phyloP scores from a whole-genome alignment of 495 filamentous ascomycete species.

The Aspergillus incahuasiensis region DNA sequence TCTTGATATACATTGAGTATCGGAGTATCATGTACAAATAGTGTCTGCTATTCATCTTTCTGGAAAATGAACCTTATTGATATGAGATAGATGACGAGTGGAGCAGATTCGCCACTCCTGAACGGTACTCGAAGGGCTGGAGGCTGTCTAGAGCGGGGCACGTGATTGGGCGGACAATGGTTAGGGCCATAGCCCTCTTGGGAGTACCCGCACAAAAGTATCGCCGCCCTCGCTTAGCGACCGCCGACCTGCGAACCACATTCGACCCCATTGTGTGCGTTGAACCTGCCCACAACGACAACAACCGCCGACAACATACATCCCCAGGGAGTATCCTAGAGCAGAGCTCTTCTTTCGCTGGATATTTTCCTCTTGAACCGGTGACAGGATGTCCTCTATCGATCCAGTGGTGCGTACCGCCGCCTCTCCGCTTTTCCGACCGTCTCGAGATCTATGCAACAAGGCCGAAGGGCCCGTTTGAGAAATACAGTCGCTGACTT shows the following conservation, averaged over 20 bases:
- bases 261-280: conserved; percentile 46
- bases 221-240: conserved; percentile 37
- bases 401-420: conserved; percentile 83
- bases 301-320: conserved; percentile 49
- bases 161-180: conserved; percentile 24
- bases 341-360: conserved; percentile 34
- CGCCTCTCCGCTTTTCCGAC: not conserved
- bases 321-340: conserved; percentile 40
- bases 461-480: not conserved
- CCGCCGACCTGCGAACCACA: conserved; percentile 32
- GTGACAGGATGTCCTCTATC: conserved; percentile 91
- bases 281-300: conserved; percentile 45
- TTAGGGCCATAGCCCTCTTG: conserved; percentile 44
- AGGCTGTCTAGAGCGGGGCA: conserved; percentile 9
- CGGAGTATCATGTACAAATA: not conserved
- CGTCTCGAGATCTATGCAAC: not conserved
- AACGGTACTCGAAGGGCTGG: not conserved
- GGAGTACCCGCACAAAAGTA: conserved; percentile 36
- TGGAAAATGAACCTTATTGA: no score
- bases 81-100: not conserved
- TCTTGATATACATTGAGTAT: not conserved
- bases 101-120: not conserved
- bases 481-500: conserved; percentile 26
- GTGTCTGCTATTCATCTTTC: not conserved
- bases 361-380: conserved; percentile 38